These are phyloP conservation scores for Alternaria ethzedia DNA, from an alignment of 2,329 filamentous ascomycete species.

Conservation along the genomic window DNA sequence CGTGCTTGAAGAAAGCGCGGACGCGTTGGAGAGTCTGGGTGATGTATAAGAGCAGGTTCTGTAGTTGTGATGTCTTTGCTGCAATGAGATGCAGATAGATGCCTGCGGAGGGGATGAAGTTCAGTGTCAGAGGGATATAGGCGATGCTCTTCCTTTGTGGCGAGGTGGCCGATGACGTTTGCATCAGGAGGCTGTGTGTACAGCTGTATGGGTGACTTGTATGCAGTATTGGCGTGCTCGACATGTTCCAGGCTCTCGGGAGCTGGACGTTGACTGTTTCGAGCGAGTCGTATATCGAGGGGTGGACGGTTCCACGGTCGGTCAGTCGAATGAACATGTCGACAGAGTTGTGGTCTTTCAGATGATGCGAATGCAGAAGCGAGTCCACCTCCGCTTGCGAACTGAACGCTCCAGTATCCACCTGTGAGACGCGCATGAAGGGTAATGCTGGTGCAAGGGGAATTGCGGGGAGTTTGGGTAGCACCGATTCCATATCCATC, in stretches of 20 bases:
- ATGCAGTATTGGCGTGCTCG: conserved; percentile 63
- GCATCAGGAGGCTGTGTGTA: conserved; percentile 76
- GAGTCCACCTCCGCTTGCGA: conserved; percentile 50
- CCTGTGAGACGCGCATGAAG: conserved; percentile 38
- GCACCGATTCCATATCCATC: conserved; percentile 48
- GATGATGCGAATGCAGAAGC: conserved; percentile 53
- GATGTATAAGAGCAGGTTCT: conserved; percentile 85
- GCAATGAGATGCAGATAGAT: conserved; percentile 84
- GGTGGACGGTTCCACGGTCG: conserved; percentile 72
- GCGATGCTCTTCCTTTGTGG: conserved; percentile 43
- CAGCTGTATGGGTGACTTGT: conserved; percentile 75
- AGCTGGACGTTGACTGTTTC: conserved; percentile 72
- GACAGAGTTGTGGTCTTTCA: conserved; percentile 73
- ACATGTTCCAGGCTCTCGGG: conserved; percentile 51
- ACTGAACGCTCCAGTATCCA: conserved; percentile 46
- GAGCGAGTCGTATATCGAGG: conserved; percentile 87
- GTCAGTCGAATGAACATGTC: conserved; percentile 80
- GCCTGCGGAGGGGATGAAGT: conserved; percentile 78
- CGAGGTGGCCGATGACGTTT: conserved; percentile 41
- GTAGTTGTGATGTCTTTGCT: conserved; percentile 84
- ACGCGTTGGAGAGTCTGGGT: conserved; percentile 81
- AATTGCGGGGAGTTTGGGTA: conserved; percentile 49
- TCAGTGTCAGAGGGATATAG: conserved; percentile 75
- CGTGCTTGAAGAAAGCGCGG: conserved; percentile 80
- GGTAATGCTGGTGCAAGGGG: conserved; percentile 43